These are phyloP conservation scores for Histomonas meleagridis DNA, from an alignment of 208 protist species.

Conservation along the genomic window DNA sequence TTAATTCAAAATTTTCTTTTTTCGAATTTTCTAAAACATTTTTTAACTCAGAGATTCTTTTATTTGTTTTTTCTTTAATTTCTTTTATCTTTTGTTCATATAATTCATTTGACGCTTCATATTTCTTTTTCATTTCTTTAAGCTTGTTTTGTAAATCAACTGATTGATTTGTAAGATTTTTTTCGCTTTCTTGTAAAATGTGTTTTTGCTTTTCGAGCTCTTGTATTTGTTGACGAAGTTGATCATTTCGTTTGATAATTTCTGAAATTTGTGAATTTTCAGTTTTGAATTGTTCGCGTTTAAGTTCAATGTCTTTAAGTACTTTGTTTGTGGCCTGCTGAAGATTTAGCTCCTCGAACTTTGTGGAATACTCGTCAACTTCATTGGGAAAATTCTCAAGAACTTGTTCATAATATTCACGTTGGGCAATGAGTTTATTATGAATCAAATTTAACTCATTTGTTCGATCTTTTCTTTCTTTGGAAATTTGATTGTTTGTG, in stretches of 20 bases:
- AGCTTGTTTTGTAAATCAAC: slow-evolving; percentile 1
- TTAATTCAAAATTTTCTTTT: neutral
- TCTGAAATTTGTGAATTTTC: neutral
- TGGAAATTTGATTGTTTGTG: neutral
- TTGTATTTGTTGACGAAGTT: slow-evolving; percentile 15
- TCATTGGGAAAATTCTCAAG: neutral
- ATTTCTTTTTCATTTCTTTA: neutral
- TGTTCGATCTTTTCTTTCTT: slow-evolving; percentile 17
- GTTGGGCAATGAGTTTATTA: neutral
- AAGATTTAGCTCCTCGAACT: neutral
- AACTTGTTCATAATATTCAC: slow-evolving; percentile 4
- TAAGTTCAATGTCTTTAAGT: neutral
- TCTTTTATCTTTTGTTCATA: neutral
- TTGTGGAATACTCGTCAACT: neutral
- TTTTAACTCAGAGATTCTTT: neutral
- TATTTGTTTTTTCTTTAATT: neutral
- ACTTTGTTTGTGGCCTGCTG: neutral
- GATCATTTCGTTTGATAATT: slow-evolving; percentile 27
- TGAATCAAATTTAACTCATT: neutral
- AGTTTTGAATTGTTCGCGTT: neutral
- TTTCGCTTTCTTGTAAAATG: neutral
- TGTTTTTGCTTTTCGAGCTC: neutral
- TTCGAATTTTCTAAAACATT: neutral
- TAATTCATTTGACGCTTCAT: neutral
- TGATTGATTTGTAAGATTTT: neutral